Evolutionary conservation across 495 filamentous ascomycete species (phyloP), one percentile per base, ranked within the genome.

Genomic region (Xylaria acuta): DNA sequence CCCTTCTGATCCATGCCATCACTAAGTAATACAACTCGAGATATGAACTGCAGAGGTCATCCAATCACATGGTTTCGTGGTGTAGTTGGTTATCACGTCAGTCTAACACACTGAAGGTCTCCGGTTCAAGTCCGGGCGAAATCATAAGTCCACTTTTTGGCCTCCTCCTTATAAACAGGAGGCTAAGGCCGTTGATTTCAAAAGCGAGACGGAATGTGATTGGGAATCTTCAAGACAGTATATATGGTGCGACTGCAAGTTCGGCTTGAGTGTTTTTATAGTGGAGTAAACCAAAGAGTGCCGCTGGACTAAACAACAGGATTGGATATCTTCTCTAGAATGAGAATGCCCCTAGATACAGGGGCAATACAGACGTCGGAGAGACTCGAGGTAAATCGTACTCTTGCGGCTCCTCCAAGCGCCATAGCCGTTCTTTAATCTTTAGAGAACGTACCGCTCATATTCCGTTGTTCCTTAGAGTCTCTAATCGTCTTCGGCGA

Each of bases 81-180:
- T 67, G 65, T 67, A 67, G 65, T 60, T 60, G 58, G 58, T 60
- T 60, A 60, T 60, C 58, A 60, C 58, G 58, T 60, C 58, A 60
- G 58, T 60, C 58, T 66, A 66, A 66, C 64, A 66, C 64, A 66
- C 64, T 66, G 64, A 66, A 66, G 64, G 64, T 67, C 65, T 67
- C 65, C 65, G 65, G 65, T 67, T 67, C 65, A 67, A 67, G 65
- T 67, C 65, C 65, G 65, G 65, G 65, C 49, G 65, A 67, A 67
- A 67, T 67, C 65, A 67, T 18, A 0, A 9, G 3, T 56, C 1
- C 41, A 0, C 11, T 40, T 53, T 36, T 67, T 60, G 20, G 7
- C 20, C n/a, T 67, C 8, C 20, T 27, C 14, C 18, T 22, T 67
- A 2, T 0, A 12, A 22, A 20, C 0, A 34, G 27, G 49, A 27